Evolutionary conservation across 2,329 filamentous ascomycete species (phyloP).

Genomic region (Rutstroemia sp.): DNA sequence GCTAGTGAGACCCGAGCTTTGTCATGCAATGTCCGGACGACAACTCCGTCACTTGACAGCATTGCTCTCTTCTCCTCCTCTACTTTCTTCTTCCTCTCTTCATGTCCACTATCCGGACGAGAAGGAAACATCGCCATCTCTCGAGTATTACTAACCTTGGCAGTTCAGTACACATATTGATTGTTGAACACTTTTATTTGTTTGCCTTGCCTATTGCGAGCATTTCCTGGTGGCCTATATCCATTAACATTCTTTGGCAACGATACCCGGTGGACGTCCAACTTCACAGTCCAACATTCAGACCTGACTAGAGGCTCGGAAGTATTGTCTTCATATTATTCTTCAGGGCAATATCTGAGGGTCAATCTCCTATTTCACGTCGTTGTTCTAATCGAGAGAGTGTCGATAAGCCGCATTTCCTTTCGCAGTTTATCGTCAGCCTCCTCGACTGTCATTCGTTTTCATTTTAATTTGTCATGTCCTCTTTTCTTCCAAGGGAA

Average conservation of each 20-base stretch:
- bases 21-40: conserved; percentile 12
- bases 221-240: neutral
- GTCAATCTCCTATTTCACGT: too few relatives aligned
- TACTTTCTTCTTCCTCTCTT: conserved; percentile 9
- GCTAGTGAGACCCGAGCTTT: conserved; percentile 10
- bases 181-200: conserved; percentile 1
- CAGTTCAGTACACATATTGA: neutral
- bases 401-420: conserved; percentile 20
- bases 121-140: conserved; percentile 14
- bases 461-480: conserved; percentile 11
- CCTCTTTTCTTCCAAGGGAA: neutral
- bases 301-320: neutral
- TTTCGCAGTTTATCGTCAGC: conserved; percentile 21
- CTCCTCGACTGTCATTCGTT: conserved; percentile 20
- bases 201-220: neutral
- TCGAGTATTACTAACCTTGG: conserved; percentile 18
- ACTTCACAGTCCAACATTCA: too few relatives aligned
- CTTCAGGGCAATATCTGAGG: neutral
- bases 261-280: neutral
- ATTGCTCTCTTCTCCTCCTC: conserved; percentile 2
- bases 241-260: conserved; percentile 14
- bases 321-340: conserved; percentile 14
- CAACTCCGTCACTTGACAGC: neutral
- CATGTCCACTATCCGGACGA: conserved; percentile 6
- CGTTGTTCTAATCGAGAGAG: conserved; percentile 14